These are phyloP conservation scores for Pythium myriotylum DNA, from an alignment of 352 stramenopile species.

Conservation along the genomic window DNA sequence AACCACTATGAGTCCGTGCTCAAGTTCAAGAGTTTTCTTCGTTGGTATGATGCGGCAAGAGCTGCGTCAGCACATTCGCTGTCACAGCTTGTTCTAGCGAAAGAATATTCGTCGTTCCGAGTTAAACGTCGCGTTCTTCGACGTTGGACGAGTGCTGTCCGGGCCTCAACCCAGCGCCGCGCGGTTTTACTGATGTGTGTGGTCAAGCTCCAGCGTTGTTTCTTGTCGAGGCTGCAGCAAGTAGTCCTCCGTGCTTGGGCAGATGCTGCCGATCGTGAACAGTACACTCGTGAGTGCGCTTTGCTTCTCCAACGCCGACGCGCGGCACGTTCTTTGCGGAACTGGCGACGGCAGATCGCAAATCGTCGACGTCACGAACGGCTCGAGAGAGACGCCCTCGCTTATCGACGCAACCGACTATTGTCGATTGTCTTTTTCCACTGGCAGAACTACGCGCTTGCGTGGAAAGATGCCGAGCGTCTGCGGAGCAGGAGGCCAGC, in stretches of 20 bases:
- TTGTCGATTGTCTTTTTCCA: slow-evolving; percentile 58
- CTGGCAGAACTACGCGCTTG: slow-evolving; percentile 78
- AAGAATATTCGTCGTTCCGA: background rate
- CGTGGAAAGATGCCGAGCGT: slow-evolving; percentile 53
- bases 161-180: slow-evolving; percentile 36
- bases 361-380: slow-evolving; percentile 8
- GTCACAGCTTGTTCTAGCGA: background rate
- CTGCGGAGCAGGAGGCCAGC: background rate
- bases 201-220: slow-evolving; percentile 43
- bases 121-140: slow-evolving; percentile 3
- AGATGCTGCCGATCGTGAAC: background rate
- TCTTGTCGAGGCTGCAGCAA: slow-evolving; percentile 2
- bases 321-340: background rate
- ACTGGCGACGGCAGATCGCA: slow-evolving; percentile 15
- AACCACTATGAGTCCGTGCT: slow-evolving; percentile 3
- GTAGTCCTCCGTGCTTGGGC: slow-evolving; percentile 12
- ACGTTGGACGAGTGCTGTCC: background rate
- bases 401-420: slow-evolving; percentile 38
- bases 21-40: slow-evolving; percentile 19
- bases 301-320: background rate
- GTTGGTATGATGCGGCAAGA: slow-evolving; percentile 4
- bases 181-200: slow-evolving; percentile 56
- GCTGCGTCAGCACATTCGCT: background rate
- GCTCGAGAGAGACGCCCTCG: slow-evolving; percentile 21
- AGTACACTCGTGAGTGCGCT: slow-evolving; percentile 3